Base-by-base conservation (phyloP, 2,329 filamentous ascomycete species). In the Trichoderma sp. region DNA sequence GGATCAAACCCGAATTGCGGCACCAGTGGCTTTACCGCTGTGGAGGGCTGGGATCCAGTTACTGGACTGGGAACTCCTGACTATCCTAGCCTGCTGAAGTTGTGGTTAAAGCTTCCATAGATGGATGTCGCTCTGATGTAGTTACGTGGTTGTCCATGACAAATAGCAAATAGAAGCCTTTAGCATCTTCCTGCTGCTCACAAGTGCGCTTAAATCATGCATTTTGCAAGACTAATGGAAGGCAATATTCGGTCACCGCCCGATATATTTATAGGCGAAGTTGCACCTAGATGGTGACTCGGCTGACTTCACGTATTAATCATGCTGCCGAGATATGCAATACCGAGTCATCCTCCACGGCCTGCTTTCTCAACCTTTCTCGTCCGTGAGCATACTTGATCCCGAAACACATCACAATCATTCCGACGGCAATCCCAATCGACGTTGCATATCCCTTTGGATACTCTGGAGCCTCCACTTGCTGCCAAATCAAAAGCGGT, bases 401-500 rank as follows among this genome's bases (percentile, higher is more conserved):
- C 0, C 75, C 58, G 28, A 88, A 78, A 0, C 85, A 75, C 7
- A 78, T 83, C 0, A 70, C 73, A 48, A 88, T 87, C 59, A 89
- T 70, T 1, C 75, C 74, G 0, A 79, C 71, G 0, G 81, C 79
- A 43, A 88, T 71, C 6, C 80, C 78, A 5, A 83, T 75, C 68
- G 82, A 81, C 0, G 85, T 87, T 10, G 85, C 79, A 58, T 83
- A 89, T 0, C 87, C 88, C 69, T 88, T 89, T 0, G 76, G 78
- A 64, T 89, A 90, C 50, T 77, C 68, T 0, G 88, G 87, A 0
- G 82, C 84, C 64, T 89, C 85, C 0, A 87, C 79, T 71, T 88
- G 85, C 75, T 87, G 83, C 88, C 87, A 90, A 10, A 89, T 81
- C 9, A 89, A 72, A 39, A 89, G 79, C 7, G 89, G 89, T 48